Base-by-base conservation (phyloP, 108 stramenopile genomes). In the Epithemia pelagica region DNA sequence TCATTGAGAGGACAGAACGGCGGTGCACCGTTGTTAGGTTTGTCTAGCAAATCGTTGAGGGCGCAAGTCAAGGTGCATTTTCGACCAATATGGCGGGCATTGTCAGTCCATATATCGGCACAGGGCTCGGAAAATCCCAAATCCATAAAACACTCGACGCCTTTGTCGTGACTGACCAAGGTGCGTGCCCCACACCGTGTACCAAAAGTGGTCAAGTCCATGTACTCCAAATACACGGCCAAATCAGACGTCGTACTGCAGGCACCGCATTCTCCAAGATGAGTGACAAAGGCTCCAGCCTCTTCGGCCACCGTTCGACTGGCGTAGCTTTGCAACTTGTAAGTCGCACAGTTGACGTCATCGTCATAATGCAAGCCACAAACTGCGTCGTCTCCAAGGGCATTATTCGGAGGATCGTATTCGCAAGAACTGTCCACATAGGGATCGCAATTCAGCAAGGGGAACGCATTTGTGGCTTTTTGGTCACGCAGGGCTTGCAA, bases 241-340 rank as follows among this genome's bases (percentile, higher is more conserved):
- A 78, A 66, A 58, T 78, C 78, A 64, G 74, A 74, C 31, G 66
- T 33, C 26, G 65, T 74, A 28, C 66, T 67, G 54, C 78, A 78
- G 30, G 70, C 74, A 0, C 74, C 78, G 60, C 78, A 78, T 24
- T 57, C n/a, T 0, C 74, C 74, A 7, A 28, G 0, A 30, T 78
- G 78, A 10, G 78, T 78, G 32, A 78, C 61, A 21, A 31, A 30
- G 56, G 26, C 22, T 5, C 56, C 56, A 7, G 56, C 56, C 5
- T 7, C 25, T 57, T 57, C 56, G 5, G 56, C 56, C 26, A 7
- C 21, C 15, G 5, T 21, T 7, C 56, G 22, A 27, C 7, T 57
- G 22, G 7, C 56, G 26, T 26, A 57, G 56, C 25, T 26, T 21
- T 57, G 3, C 26, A 27, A 26, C 21, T 23, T 7, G n/a, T 57